phyloP scores from a whole-genome alignment of 257 asterid genomes.

The Ophiorrhiza pumila region DNA sequence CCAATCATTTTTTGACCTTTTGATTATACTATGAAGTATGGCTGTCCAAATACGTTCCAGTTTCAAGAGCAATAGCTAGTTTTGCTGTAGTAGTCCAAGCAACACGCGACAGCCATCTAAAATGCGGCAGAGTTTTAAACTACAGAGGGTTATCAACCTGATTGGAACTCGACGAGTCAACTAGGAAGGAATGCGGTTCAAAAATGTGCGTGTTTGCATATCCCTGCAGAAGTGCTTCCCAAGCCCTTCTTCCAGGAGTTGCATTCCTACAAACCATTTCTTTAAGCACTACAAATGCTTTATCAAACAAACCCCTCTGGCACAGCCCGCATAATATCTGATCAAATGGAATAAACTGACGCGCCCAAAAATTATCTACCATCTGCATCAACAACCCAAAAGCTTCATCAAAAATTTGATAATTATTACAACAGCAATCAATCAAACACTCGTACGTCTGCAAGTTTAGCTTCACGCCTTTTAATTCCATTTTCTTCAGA shows the following conservation, averaged over 20 bases:
- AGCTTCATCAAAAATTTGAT: constrained; percentile 38
- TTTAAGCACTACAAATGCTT: constrained; percentile 34
- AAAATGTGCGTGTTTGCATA: constrained; percentile 15
- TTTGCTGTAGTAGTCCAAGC: background rate
- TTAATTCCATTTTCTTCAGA: constrained; percentile 32
- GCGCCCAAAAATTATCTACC: constrained; percentile 29
- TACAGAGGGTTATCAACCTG: constrained; percentile 2
- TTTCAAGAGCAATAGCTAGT: background rate
- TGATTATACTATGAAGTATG: background rate
- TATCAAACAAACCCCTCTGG: constrained; percentile 26
- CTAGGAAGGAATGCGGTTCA: constrained; percentile 11
- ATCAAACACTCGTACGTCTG: constrained; percentile 32
- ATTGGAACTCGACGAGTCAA: background rate
- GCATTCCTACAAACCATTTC: constrained; percentile 23
- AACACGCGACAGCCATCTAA: background rate
- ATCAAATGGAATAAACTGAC: constrained; percentile 27
- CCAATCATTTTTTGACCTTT: background rate
- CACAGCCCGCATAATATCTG: constrained; percentile 31
- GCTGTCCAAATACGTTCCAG: background rate
- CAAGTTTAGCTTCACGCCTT: constrained; percentile 32
- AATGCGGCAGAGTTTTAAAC: background rate
- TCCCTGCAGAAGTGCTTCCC: constrained; percentile 30
- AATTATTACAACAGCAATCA: constrained; percentile 25
- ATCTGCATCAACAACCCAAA: constrained; percentile 32
- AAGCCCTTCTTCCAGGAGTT: constrained; percentile 28